Conservation (phyloP, 345 rosid species). For the Acer saccharum region DNA sequence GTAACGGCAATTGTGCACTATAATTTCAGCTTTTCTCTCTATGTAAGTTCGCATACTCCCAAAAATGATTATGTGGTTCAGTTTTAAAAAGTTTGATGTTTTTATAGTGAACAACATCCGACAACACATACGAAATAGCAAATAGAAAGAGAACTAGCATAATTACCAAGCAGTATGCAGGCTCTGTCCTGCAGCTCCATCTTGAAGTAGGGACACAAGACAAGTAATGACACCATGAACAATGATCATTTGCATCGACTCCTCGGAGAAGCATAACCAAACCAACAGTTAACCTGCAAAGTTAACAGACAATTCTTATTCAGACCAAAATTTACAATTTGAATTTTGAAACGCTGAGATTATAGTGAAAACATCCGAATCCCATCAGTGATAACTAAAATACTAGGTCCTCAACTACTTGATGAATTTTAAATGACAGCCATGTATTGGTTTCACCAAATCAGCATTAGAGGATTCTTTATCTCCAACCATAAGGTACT, state of each 20-base stretch:
- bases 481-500: background rate
- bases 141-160: conserved; percentile 1
- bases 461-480: background rate
- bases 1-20: background rate
- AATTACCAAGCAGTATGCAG: conserved; percentile 69
- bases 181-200: conserved; percentile 82
- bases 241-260: conserved; percentile 82
- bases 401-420: too few relatives aligned
- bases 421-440: background rate
- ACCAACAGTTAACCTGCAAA: conserved; percentile 58
- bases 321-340: conserved; percentile 2
- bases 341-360: background rate
- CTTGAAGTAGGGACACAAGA: conserved; percentile 87
- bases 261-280: conserved; percentile 72
- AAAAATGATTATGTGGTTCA: background rate
- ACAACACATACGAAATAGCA: background rate
- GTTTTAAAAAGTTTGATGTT: background rate
- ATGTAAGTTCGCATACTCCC: background rate
- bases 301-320: background rate
- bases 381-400: background rate
- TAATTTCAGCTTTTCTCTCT: background rate
- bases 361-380: background rate
- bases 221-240: conserved; percentile 96
- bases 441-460: background rate
- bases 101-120: background rate